Base-by-base conservation (phyloP, 1,284 basidiomycete species). In the Ustilago xerochloae region DNA sequence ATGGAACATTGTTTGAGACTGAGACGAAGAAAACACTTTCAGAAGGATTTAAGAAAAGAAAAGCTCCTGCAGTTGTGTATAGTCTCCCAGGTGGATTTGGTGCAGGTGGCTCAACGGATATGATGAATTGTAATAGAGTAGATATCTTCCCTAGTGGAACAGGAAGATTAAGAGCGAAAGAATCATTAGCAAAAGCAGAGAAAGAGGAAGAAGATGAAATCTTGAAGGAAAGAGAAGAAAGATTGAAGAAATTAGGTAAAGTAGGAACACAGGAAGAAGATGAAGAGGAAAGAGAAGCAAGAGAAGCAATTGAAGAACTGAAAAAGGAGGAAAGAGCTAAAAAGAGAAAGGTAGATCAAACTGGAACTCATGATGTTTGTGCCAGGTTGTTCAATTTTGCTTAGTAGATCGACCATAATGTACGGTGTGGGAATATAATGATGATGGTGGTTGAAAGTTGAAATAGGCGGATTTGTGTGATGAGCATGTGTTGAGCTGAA, bases 1-100 rank as follows among this genome's bases (percentile, higher is more conserved):
- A 97, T 81, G 88, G 88, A 15, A 97, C 93, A 92, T 87, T 98
- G 32, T 92, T 97, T 75, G 93, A 95, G 52, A 92, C 92, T 1
- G 96, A 98, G 81, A 87, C 88, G 20, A 90, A 89, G 63, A 88
- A 93, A 50, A 91, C 89, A 70, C 90, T 97, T 22, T 41, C 28
- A 49, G 45, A 52, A 18, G 49, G 33, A 12, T 24, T 41, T 4
- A 50, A 50, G 6, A 28, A 30, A 9, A 50, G 60, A 2, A 16
- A 22, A 2, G 20, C 29, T 9, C 72, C 72, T 1, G 72, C 62
- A 6, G 24, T 75, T 1, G 63, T 60, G 0, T 70, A 75, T 43
- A 63, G 59, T 35, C 28, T 75, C 6, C 72, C 72, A 0, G 72
- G 66, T 5, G 72, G 72, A 0, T 74, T 56, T n/a, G 72, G 72